Conservation (phyloP, 2,329 filamentous ascomycete species). For the Pseudocercospora cruenta region DNA sequence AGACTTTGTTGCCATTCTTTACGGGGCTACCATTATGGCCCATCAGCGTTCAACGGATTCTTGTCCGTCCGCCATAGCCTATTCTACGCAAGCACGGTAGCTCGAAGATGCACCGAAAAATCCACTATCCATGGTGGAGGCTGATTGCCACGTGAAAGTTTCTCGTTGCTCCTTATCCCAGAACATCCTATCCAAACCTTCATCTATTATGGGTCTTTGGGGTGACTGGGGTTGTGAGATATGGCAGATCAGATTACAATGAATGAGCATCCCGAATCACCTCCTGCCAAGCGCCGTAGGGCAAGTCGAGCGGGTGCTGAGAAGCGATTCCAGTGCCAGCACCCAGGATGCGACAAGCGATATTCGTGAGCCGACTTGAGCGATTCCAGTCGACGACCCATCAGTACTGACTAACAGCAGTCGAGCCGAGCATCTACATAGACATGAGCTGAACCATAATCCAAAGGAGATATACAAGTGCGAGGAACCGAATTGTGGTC, state of each 20-base stretch:
- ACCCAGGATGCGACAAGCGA: conserved; percentile 86
- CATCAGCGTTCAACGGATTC: neutral
- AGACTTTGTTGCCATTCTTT: neutral
- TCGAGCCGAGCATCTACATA: conserved; percentile 88
- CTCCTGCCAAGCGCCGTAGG: conserved; percentile 42
- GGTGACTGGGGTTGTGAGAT: neutral
- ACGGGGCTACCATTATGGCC: too few species aligned
- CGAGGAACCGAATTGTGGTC: conserved; percentile 82
- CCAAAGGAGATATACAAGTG: conserved; percentile 92
- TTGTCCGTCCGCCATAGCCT: neutral
- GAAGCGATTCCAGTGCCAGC: conserved; percentile 70
- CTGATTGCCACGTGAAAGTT: neutral
- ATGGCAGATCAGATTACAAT: conserved; percentile 2
- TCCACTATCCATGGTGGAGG: too few species aligned
- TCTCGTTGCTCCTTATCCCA: neutral
- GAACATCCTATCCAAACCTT: neutral
- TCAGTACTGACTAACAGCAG: conserved; percentile 8
- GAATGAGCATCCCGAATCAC: conserved; percentile 15
- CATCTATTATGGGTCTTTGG: neutral
- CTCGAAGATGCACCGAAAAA: too few species aligned
- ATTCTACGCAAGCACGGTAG: neutral
- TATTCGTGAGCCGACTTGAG: conserved; percentile 63
- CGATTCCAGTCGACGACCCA: neutral
- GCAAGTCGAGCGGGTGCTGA: conserved; percentile 76
- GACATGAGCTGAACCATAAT: conserved; percentile 90